Percentiles rank a stretch among this genome's conserved stretches.
phyloP scores from a whole-genome alignment of 257 asterid species.

The Solanum bukasovii region DNA sequence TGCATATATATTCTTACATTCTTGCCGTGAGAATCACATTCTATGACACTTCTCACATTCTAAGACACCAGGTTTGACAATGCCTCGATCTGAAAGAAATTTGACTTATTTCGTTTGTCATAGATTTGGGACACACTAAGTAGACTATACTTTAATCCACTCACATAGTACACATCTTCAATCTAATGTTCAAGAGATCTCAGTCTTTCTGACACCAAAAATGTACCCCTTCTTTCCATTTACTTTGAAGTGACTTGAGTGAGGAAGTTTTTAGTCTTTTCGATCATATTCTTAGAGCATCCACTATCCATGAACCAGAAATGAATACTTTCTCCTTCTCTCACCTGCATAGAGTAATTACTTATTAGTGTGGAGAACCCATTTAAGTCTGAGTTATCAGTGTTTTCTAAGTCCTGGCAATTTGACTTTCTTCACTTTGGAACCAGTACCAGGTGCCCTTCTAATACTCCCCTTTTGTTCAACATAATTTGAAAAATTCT shows the following conservation, averaged over 20 bases:
- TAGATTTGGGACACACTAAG: not conserved
- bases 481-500: not conserved
- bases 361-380: not conserved
- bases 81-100: not conserved
- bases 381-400: not conserved
- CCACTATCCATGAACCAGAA: not conserved
- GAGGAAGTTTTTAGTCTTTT: not conserved
- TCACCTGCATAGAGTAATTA: not conserved
- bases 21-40: not conserved
- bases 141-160: not conserved
- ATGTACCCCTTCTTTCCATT: not conserved
- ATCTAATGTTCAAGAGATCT: not conserved
- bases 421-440: not conserved
- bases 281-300: not conserved
- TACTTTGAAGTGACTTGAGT: not conserved
- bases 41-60: not conserved
- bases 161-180: not conserved
- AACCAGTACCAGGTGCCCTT: not conserved
- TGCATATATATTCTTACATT: not conserved
- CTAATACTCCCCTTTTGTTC: not conserved
- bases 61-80: not conserved
- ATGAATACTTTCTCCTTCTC: not conserved
- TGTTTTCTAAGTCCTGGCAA: not conserved
- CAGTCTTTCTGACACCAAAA: not conserved
- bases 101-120: not conserved